Conservation (phyloP, 371 early-diverging fungal genomes). For the Chytridiales sp. region DNA sequence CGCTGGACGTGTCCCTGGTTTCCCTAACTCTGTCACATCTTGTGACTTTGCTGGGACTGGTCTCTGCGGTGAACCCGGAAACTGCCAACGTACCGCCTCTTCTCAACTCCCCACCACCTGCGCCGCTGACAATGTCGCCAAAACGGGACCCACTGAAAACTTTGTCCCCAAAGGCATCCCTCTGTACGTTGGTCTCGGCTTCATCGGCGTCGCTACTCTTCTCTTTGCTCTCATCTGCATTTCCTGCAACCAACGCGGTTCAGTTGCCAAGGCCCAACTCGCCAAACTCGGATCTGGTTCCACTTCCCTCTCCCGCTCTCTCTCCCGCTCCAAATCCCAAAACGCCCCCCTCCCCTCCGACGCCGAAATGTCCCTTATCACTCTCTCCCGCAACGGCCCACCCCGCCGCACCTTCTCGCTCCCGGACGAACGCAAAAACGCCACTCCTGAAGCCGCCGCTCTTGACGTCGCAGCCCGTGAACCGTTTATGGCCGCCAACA, state of each 20-base stretch:
- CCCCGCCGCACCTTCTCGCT: slow-evolving; percentile 24
- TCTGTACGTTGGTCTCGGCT: slow-evolving; percentile 10
- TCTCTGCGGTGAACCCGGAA: no score
- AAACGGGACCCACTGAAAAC: no score
- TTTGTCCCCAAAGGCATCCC: no score
- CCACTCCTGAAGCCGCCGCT: slow-evolving; percentile 9
- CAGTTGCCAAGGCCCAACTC: slow-evolving; percentile 2
- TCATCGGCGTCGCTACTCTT: slow-evolving; percentile 5
- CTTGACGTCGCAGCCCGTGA: slow-evolving; percentile 20
- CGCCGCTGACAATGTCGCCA: no score
- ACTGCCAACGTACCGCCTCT: no score
- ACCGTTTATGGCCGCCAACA: slow-evolving; percentile 33
- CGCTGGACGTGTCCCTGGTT: no score
- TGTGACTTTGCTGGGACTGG: no score
- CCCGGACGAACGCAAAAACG: slow-evolving; percentile 17
- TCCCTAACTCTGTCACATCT: no score
- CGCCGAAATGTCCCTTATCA: slow-evolving; percentile 23
- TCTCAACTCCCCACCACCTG: no score
- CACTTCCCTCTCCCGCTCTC: neutral
- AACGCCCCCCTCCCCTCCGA: neutral
- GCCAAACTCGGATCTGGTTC: neutral
- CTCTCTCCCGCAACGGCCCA: slow-evolving; percentile 19
- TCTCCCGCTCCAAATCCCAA: no score
- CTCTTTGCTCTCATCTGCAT: slow-evolving; percentile 11
- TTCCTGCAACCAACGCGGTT: slow-evolving; percentile 21